Percentiles rank a stretch among this genome's conserved stretches.
These are phyloP conservation scores for Rheum nobile DNA, from an alignment of 148 eudicot genomes.

Conservation along the genomic window DNA sequence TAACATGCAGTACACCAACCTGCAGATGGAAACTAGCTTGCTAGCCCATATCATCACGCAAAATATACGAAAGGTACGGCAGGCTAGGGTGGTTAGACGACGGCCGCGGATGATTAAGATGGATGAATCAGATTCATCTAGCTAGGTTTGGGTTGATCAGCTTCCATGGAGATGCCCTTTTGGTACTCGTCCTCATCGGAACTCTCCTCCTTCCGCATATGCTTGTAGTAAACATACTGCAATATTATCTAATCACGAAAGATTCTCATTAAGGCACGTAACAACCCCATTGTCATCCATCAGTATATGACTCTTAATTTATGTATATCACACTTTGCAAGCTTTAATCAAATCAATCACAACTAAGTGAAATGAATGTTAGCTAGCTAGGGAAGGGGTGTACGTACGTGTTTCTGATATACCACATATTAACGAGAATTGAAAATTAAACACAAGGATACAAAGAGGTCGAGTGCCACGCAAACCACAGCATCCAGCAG, in stretches of 20 bases:
- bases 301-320: no score
- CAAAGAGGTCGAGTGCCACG: conserved; percentile 71
- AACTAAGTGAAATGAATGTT: not conserved
- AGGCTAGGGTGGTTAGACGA: not conserved
- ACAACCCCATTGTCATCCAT: no score
- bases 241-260: conserved; percentile 45
- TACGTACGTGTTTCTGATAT: no score
- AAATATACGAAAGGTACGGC: no score
- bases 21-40: no score
- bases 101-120: not conserved
- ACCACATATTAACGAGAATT: no score
- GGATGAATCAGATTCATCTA: not conserved
- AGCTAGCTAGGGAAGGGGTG: no score
- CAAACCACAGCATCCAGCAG: conserved; percentile 83
- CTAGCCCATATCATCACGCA: not conserved
- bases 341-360: not conserved
- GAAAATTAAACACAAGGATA: conserved; percentile 85
- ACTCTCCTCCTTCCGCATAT: conserved; percentile 24
- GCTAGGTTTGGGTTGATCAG: not conserved
- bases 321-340: no score
- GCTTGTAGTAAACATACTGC: conserved; percentile 81
- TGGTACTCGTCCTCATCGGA: not conserved
- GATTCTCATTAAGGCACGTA: conserved; percentile 32
- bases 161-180: not conserved
- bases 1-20: no score